Evolutionary conservation across 768 basidiomycete species (phyloP).

Genomic region (Suillus lakei): DNA sequence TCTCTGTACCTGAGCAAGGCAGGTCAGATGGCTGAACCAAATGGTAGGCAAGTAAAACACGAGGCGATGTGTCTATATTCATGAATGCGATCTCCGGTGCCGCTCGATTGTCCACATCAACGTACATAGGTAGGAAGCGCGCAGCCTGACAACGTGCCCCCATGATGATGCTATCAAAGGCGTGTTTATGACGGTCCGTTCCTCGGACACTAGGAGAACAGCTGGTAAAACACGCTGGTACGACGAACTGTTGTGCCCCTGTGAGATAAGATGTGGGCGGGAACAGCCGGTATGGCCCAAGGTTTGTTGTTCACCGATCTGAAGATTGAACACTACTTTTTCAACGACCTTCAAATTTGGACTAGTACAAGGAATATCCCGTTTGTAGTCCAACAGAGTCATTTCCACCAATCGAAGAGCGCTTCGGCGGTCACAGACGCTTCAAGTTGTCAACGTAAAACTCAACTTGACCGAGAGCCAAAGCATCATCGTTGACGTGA

Average conservation of each 20-base stretch:
- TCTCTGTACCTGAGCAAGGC: background rate
- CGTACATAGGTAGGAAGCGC: background rate
- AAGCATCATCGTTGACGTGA: conserved; percentile 1
- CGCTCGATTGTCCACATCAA: background rate
- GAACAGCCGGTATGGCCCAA: background rate
- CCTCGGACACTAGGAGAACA: conserved; percentile 3
- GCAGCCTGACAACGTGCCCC: background rate
- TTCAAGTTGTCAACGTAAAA: background rate
- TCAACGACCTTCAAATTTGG: background rate
- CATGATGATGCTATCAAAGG: conserved; percentile 4
- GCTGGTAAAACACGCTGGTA: conserved; percentile 4
- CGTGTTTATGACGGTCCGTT: conserved; percentile 2
- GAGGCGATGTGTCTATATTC: background rate
- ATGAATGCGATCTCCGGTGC: conserved; percentile 5
- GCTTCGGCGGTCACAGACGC: background rate
- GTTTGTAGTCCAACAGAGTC: background rate
- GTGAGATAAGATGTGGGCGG: conserved; percentile 4
- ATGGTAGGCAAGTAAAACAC: background rate
- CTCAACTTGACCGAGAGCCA: background rate
- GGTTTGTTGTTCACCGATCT: background rate
- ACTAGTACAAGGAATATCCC: conserved; percentile 4
- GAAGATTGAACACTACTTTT: background rate
- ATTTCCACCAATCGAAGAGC: background rate
- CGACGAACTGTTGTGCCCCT: background rate
- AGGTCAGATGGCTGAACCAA: background rate